A percentile compares a stretch with the other conserved stretches of the same genome.
These are phyloP conservation scores for Larix kaempferi DNA, from an alignment of 75 land plant species.

Conservation along the genomic window DNA sequence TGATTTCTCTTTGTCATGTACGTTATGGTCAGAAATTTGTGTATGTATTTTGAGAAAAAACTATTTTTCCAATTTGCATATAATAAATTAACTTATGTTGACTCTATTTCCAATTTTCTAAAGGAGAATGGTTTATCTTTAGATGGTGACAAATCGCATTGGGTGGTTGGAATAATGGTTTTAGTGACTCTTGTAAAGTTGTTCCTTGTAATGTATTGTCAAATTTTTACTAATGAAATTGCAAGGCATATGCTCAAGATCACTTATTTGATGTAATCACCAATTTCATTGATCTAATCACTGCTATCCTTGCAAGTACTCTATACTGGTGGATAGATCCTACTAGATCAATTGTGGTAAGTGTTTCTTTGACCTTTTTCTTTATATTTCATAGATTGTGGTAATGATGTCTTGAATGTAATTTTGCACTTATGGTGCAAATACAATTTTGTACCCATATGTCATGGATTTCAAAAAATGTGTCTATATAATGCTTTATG, in stretches of 20 bases:
- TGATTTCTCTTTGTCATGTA: background rate
- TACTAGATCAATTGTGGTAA: slow-evolving; percentile 33
- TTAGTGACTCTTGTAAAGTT: slow-evolving; percentile 86
- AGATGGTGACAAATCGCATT: slow-evolving; percentile 43
- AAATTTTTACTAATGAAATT: slow-evolving; percentile 76
- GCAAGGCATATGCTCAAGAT: slow-evolving; percentile 88
- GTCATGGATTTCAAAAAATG: too few species aligned
- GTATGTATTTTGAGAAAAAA: background rate
- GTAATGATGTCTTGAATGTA: too few species aligned
- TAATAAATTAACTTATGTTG: background rate
- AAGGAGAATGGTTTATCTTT: slow-evolving; percentile 36
- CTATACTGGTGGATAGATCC: slow-evolving; percentile 40
- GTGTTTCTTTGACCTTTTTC: background rate
- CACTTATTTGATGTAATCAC: slow-evolving; percentile 97
- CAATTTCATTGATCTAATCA: slow-evolving; percentile 67
- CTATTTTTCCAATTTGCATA: background rate
- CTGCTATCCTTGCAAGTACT: slow-evolving; percentile 52
- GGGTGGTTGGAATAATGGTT: slow-evolving; percentile 89
- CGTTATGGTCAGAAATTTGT: background rate
- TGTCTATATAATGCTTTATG: too few species aligned
- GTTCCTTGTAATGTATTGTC: slow-evolving; percentile 70
- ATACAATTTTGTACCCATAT: too few species aligned
- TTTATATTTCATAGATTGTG: background rate
- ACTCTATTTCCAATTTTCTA: background rate
- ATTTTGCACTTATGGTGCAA: too few species aligned